A percentile compares a stretch with the other conserved stretches of the same genome.
phyloP scores from a whole-genome alignment of 2,329 filamentous ascomycete species.

The Botrytis fragariae region DNA sequence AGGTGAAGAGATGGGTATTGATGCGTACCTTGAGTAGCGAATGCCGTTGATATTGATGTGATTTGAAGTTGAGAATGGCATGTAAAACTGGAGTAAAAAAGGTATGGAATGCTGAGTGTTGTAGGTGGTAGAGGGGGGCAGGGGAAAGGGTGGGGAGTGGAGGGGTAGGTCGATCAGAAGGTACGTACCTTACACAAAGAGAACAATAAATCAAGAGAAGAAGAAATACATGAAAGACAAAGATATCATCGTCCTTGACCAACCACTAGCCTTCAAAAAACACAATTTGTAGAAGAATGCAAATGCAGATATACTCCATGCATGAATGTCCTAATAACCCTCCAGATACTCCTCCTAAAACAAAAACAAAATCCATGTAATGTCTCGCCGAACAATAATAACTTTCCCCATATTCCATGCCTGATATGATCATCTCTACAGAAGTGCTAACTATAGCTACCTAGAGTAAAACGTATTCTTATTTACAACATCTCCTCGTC shows the following conservation, averaged over 20 bases:
- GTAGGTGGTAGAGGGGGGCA: not conserved
- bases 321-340: slow-evolving; percentile 1
- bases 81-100: not conserved
- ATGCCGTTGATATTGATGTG: not conserved
- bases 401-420: slow-evolving; percentile 19
- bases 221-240: slow-evolving; percentile 22
- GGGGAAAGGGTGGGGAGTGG: slow-evolving; percentile 7
- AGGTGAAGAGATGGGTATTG: not conserved
- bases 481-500: slow-evolving; percentile 41
- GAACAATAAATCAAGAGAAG: slow-evolving; percentile 10
- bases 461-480: slow-evolving; percentile 26
- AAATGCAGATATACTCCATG: slow-evolving; percentile 29
- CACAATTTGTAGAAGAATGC: not conserved
- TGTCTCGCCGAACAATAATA: slow-evolving; percentile 16
- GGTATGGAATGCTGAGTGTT: not conserved
- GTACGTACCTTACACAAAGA: slow-evolving; percentile 35
- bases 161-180: slow-evolving; percentile 17
- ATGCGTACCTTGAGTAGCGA: slow-evolving; percentile 26
- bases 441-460: slow-evolving; percentile 30
- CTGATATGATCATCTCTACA: slow-evolving; percentile 23
- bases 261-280: slow-evolving; percentile 30
- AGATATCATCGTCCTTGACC: slow-evolving; percentile 17
- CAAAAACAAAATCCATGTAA: not conserved
- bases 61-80: not conserved
- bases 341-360: slow-evolving; percentile 10